phyloP scores from a whole-genome alignment of 1,139 yeast species.

The Diutina scorzettiae region DNA sequence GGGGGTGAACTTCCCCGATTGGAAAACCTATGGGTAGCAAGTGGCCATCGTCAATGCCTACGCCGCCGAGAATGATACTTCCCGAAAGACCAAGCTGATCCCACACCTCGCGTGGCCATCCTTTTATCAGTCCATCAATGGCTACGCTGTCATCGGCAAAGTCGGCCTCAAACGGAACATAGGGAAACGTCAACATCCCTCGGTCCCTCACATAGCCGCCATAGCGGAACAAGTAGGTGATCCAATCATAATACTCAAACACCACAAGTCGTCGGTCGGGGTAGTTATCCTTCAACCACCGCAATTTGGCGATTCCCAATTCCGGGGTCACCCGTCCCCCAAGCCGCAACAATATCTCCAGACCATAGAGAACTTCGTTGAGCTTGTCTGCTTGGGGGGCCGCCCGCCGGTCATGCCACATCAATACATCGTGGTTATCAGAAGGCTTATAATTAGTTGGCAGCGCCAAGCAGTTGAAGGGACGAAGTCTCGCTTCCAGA shows the following conservation, averaged over 20 bases:
- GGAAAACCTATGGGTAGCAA: neutral
- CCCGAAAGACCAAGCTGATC: neutral
- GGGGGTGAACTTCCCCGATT: neutral
- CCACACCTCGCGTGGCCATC: neutral
- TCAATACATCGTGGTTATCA: slow-evolving; percentile 2
- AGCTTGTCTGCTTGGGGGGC: neutral
- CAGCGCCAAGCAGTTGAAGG: neutral
- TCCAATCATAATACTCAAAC: slow-evolving; percentile 5
- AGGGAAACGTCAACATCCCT: neutral
- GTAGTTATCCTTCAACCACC: slow-evolving; percentile 1
- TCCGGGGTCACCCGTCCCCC: slow-evolving; percentile 2
- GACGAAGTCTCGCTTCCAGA: neutral
- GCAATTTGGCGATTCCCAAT: neutral
- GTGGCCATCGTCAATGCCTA: neutral
- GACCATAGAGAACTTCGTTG: neutral
- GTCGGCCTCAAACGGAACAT: neutral
- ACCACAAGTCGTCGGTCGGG: neutral
- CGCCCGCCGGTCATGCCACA: slow-evolving; percentile 4
- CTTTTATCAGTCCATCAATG: slow-evolving; percentile 1
- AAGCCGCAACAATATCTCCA: neutral
- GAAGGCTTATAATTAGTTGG: neutral
- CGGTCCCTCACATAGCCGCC: neutral
- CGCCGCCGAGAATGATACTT: neutral
- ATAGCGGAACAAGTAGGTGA: neutral
- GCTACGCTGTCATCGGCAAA: neutral